These are phyloP conservation scores for Epithemia pelagica DNA, from an alignment of 108 stramenopile species.

Conservation along the genomic window DNA sequence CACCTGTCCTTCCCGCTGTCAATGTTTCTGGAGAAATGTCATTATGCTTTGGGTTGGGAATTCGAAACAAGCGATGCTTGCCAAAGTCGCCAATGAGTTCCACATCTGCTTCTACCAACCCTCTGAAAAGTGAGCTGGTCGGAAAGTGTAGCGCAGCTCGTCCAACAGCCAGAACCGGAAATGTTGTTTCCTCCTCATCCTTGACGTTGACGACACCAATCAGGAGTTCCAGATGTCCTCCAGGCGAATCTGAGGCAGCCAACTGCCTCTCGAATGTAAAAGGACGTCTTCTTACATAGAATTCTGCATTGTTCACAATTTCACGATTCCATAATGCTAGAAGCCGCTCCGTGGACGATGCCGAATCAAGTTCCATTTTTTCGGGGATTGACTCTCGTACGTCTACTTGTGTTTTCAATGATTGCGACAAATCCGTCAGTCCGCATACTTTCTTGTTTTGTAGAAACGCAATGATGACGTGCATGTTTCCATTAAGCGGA, in stretches of 20 bases:
- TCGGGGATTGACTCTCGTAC: neutral
- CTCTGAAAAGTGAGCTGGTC: neutral
- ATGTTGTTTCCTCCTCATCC: neutral
- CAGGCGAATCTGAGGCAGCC: neutral
- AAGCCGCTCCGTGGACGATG: neutral
- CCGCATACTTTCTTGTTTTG: neutral
- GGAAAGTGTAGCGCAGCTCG: neutral
- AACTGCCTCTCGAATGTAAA: neutral
- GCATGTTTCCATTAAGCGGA: neutral
- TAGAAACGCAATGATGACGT: neutral
- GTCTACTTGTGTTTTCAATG: neutral
- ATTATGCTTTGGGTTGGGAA: neutral
- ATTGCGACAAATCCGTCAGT: neutral
- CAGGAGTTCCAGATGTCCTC: neutral
- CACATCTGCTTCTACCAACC: neutral
- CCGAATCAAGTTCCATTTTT: neutral
- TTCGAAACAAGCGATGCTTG: neutral
- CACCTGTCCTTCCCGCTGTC: neutral
- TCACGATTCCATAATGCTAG: neutral
- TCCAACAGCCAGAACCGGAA: neutral
- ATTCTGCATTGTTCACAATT: neutral
- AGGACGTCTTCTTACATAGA: neutral
- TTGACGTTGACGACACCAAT: neutral
- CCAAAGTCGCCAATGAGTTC: neutral
- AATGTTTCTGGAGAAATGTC: neutral